These are phyloP conservation scores for Diospyros kaki DNA, from an alignment of 148 eudicot species.

Conservation along the genomic window DNA sequence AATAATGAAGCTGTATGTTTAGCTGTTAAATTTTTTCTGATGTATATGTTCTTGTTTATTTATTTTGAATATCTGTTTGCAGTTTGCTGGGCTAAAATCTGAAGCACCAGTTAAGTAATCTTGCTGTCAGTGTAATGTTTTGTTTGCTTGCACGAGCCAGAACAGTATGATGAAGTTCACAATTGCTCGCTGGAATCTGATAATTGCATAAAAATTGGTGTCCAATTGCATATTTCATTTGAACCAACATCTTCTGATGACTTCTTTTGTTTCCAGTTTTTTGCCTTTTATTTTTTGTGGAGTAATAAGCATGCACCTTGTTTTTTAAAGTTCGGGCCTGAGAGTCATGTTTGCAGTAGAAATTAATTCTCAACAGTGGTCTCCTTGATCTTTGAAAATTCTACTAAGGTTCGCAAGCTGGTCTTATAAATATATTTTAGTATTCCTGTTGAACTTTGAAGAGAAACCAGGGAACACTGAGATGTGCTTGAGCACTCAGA, in stretches of 20 bases:
- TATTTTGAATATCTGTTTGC: too few relatives aligned
- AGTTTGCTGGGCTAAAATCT: too few relatives aligned
- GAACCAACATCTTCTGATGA: background rate
- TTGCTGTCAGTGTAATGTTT: too few relatives aligned
- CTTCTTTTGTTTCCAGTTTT: background rate
- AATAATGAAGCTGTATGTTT: too few relatives aligned
- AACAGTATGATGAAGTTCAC: too few relatives aligned
- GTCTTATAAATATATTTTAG: background rate
- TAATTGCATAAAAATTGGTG: background rate
- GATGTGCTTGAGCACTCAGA: slow-evolving; percentile 22
- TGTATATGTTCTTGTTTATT: too few relatives aligned
- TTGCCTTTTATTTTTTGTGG: background rate
- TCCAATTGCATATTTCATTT: background rate
- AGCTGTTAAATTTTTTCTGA: too few relatives aligned
- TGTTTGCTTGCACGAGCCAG: too few relatives aligned
- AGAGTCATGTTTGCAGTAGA: background rate
- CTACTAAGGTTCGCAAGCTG: background rate
- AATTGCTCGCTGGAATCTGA: background rate
- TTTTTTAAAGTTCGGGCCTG: background rate
- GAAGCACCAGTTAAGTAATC: too few relatives aligned
- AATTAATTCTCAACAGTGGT: background rate
- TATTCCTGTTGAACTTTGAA: slow-evolving; percentile 1
- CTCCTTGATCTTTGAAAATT: background rate
- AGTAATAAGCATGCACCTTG: background rate
- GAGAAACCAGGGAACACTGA: slow-evolving; percentile 33